These are phyloP conservation scores for Euphorbia lathyris DNA, from an alignment of 345 rosid genomes.

Conservation along the genomic window DNA sequence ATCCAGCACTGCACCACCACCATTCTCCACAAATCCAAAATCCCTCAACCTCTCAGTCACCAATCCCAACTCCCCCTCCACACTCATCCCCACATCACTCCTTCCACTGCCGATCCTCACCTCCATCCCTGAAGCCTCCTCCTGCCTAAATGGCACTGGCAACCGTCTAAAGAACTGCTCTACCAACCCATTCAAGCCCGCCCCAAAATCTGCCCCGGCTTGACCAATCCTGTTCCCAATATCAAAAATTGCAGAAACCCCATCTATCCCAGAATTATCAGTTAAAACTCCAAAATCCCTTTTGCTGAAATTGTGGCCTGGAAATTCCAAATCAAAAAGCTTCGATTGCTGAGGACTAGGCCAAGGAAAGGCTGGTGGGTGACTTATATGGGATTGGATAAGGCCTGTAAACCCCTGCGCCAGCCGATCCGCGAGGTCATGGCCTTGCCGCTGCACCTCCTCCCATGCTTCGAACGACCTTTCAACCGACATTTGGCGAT, in stretches of 20 bases:
- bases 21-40: constrained; percentile 39
- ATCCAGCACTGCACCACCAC: constrained; percentile 20
- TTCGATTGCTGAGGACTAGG: constrained; percentile 54
- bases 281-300: constrained; percentile 43
- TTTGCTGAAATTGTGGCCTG: constrained; percentile 40
- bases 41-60: constrained; percentile 47
- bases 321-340: constrained; percentile 70
- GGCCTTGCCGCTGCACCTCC: constrained; percentile 93
- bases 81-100: constrained; percentile 23
- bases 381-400: constrained; percentile 58
- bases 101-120: constrained; percentile 32
- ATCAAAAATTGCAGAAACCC: constrained; percentile 68
- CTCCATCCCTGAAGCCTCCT: constrained; percentile 36
- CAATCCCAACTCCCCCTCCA: constrained; percentile 36
- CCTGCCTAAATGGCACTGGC: constrained; percentile 63
- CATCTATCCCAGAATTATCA: constrained; percentile 45
- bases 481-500: constrained; percentile 66
- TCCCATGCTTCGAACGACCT: constrained; percentile 96
- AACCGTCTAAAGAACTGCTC: constrained; percentile 72
- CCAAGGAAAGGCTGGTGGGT: constrained; percentile 71
- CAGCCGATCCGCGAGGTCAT: constrained; percentile 80
- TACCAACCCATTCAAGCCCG: constrained; percentile 65
- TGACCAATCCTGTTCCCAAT: constrained; percentile 82
- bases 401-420: constrained; percentile 88
- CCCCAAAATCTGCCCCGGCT: constrained; percentile 86